Percentiles rank a stretch among this genome's conserved stretches.
These are phyloP conservation scores for Penicillium sp. DNA, from an alignment of 2,329 filamentous ascomycete species.

Conservation along the genomic window DNA sequence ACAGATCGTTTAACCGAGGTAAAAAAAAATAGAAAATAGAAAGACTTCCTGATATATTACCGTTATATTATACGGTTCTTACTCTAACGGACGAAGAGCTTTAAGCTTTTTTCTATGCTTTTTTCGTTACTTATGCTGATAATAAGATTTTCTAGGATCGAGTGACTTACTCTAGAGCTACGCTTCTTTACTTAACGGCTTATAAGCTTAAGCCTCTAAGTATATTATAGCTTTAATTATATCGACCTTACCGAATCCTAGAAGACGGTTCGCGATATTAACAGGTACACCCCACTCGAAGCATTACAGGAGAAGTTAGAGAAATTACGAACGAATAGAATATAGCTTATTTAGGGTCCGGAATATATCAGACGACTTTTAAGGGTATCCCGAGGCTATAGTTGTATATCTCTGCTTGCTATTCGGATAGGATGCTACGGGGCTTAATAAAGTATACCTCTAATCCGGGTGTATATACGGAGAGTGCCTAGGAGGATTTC, in stretches of 20 bases:
- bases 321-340: too few species aligned
- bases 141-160: slow-evolving; percentile 24
- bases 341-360: too few species aligned
- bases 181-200: slow-evolving; percentile 38
- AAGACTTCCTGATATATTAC: slow-evolving; percentile 21
- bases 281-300: too few species aligned
- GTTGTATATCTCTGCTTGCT: too few species aligned
- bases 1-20: slow-evolving; percentile 2
- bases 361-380: too few species aligned
- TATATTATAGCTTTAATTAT: slow-evolving; percentile 39
- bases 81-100: slow-evolving; percentile 26
- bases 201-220: slow-evolving; percentile 31
- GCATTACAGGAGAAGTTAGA: too few species aligned
- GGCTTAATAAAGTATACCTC: too few species aligned
- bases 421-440: too few species aligned
- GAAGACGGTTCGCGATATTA: too few species aligned
- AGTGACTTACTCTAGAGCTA: slow-evolving; percentile 30
- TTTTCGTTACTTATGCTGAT: slow-evolving; percentile 20
- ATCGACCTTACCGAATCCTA: slow-evolving; percentile 10
- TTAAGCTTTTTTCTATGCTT: slow-evolving; percentile 25
- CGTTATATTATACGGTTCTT: slow-evolving; percentile 16
- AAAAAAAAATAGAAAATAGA: slow-evolving; percentile 20
- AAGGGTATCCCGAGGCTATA: too few species aligned
- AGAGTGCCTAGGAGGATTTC: too few species aligned
- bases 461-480: too few species aligned